A percentile compares a stretch with the other conserved stretches of the same genome.
Evolutionary conservation across 306 rosid species (phyloP).

Genomic region (Ammopiptanthus mongolicus): DNA sequence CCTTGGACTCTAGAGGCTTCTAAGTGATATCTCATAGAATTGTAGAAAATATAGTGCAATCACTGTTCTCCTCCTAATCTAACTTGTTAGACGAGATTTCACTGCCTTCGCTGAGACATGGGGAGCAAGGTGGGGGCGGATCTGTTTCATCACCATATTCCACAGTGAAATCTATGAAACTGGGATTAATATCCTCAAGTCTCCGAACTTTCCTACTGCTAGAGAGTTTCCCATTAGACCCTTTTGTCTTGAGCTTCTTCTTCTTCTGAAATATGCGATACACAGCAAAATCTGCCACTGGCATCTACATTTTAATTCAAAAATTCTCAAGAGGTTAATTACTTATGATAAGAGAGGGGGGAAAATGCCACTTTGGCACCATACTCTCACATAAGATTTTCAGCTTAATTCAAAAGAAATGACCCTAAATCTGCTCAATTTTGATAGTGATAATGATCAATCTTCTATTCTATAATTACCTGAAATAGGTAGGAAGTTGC

Average conservation of each 20-base stretch:
- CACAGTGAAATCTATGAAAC: conserved; percentile 12
- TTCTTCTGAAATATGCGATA: conserved; percentile 38
- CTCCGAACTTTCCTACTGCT: conserved; percentile 10
- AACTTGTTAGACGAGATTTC: neutral
- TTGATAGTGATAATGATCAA: neutral
- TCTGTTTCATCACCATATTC: neutral
- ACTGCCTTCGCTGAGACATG: conserved; percentile 37
- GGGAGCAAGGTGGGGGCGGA: conserved; percentile 24
- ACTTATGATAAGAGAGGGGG: neutral
- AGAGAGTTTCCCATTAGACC: neutral
- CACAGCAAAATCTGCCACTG: conserved; percentile 37
- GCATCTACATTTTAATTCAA: conserved; percentile 25
- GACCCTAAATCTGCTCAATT: too few relatives aligned
- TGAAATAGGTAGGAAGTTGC: neutral
- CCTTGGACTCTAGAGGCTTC: neutral
- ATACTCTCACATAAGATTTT: neutral
- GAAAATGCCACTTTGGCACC: neutral
- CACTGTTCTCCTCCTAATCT: conserved; percentile 24
- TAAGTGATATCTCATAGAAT: neutral
- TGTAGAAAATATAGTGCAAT: neutral
- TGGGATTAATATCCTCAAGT: neutral
- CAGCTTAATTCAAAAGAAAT: neutral
- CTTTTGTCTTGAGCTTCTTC: conserved; percentile 21
- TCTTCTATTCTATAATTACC: conserved; percentile 21
- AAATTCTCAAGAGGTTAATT: neutral